Base-by-base conservation (phyloP, 2,329 filamentous ascomycete genomes). In the Monilinia vaccinii-corymbosi region DNA sequence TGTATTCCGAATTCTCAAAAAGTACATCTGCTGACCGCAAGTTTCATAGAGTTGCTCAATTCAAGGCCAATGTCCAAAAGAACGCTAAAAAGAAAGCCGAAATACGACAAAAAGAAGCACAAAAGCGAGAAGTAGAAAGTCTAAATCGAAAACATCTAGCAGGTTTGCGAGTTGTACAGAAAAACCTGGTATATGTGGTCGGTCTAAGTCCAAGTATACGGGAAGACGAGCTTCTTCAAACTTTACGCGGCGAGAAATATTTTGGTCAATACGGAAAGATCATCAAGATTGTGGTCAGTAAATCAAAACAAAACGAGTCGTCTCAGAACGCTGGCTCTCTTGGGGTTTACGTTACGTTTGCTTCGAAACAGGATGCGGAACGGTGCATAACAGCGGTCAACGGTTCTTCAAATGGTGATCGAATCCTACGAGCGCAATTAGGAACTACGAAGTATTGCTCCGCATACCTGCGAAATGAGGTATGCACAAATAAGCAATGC, bases 361-460 rank as follows among this genome's bases (percentile, higher is more conserved):
- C 94, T 67, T 87, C 84, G 65, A 96, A 96, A 72, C 85, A 91
- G 65, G 94, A 97, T 74, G 94, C 94, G 18, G 87, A 87, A 45
- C 85, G 83, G 42, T 99, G 94, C 73, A 99, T 99, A 64, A 82
- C 86, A 60, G 91, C 91, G 42, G 94, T 99, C 6, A 91, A 99
- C 73, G 91, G 92, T 38, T 95, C 92, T 2, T 83, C 88, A 63
- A 97, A 99, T 70, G 91, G 90, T 56, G 94, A 97, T 64, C 81
- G 93, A 55, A 81, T 90, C 16, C 76, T 99, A 23, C 87, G 90
- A 78, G 92, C 84, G 4, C 86, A 85, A 70, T 75, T 85, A 57
- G 94, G 94, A 28, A 99, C 94, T 0, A 99, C 94, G 5, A 99
- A 99, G 73, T 99, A 99, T 74, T 99, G 94, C 73, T 99, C 94